These are phyloP conservation scores for Aureobasidium leucospermi DNA, from an alignment of 2,329 filamentous ascomycete genomes.

Conservation along the genomic window DNA sequence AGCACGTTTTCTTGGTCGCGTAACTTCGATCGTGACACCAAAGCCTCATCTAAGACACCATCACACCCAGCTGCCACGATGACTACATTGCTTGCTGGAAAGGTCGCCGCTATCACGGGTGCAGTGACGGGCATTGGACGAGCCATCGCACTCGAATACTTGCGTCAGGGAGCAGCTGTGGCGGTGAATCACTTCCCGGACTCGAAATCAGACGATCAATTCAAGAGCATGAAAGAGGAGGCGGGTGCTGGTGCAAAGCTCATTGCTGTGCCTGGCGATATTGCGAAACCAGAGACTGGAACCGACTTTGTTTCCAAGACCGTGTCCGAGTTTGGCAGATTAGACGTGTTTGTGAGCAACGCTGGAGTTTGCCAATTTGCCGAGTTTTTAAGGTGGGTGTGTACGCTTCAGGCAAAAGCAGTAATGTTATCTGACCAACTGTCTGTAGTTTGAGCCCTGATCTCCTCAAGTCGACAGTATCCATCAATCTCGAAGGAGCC, in stretches of 20 bases:
- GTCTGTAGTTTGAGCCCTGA: slow-evolving; percentile 53
- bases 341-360: slow-evolving; percentile 74
- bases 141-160: slow-evolving; percentile 73
- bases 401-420: neutral
- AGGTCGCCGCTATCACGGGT: slow-evolving; percentile 26
- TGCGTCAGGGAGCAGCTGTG: slow-evolving; percentile 69
- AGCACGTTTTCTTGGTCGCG: neutral
- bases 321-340: slow-evolving; percentile 50
- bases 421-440: neutral
- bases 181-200: slow-evolving; percentile 71
- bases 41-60: neutral
- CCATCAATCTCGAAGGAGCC: slow-evolving; percentile 79
- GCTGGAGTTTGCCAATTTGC: slow-evolving; percentile 84
- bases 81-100: slow-evolving; percentile 20
- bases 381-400: slow-evolving; percentile 63
- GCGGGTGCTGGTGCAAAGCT: slow-evolving; percentile 36
- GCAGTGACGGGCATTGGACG: slow-evolving; percentile 55
- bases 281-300: slow-evolving; percentile 67
- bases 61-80: neutral
- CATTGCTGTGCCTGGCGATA: slow-evolving; percentile 67
- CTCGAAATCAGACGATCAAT: slow-evolving; percentile 40
- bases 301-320: slow-evolving; percentile 58
- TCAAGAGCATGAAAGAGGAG: slow-evolving; percentile 41
- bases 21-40: neutral
- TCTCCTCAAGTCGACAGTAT: slow-evolving; percentile 64